A percentile compares a stretch with the other conserved stretches of the same genome.
Evolutionary conservation across 2,329 filamentous ascomycete species (phyloP).

Genomic region (Penicillium sp.): DNA sequence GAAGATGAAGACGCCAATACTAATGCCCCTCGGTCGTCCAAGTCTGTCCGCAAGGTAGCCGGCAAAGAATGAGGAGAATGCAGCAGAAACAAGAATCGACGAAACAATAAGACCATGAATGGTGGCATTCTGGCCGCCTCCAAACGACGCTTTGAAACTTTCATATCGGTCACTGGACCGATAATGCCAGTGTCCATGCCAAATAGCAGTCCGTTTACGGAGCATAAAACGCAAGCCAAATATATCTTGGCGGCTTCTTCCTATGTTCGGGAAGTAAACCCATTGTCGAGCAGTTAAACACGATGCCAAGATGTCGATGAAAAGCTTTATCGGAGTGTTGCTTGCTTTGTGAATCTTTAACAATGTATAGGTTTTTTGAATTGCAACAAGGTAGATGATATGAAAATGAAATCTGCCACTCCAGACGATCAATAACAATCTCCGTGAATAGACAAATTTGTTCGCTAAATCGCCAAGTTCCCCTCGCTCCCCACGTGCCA

Average conservation of each 20-base stretch:
- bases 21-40: slow-evolving; percentile 58
- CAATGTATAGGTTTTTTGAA: neutral
- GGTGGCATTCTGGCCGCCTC: slow-evolving; percentile 55
- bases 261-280: neutral
- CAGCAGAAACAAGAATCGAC: slow-evolving; percentile 63
- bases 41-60: slow-evolving; percentile 60
- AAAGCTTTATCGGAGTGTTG: neutral
- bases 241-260: slow-evolving; percentile 22
- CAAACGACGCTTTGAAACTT: slow-evolving; percentile 56
- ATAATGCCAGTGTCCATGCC: slow-evolving; percentile 61
- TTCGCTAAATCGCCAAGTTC: neutral
- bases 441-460: neutral
- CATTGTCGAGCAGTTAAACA: neutral
- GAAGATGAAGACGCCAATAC: slow-evolving; percentile 60
- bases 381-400: neutral
- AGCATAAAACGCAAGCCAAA: slow-evolving; percentile 29
- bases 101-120: slow-evolving; percentile 66
- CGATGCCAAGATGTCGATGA: slow-evolving; percentile 1
- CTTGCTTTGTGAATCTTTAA: neutral
- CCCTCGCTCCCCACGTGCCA: slow-evolving; percentile 6
- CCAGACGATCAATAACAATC: neutral
- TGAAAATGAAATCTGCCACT: neutral
- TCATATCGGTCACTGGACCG: slow-evolving; percentile 66
- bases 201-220: slow-evolving; percentile 29
- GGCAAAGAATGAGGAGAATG: slow-evolving; percentile 63